phyloP scores from a whole-genome alignment of 2,329 filamentous ascomycete genomes.

The Aspergillus fischeri region DNA sequence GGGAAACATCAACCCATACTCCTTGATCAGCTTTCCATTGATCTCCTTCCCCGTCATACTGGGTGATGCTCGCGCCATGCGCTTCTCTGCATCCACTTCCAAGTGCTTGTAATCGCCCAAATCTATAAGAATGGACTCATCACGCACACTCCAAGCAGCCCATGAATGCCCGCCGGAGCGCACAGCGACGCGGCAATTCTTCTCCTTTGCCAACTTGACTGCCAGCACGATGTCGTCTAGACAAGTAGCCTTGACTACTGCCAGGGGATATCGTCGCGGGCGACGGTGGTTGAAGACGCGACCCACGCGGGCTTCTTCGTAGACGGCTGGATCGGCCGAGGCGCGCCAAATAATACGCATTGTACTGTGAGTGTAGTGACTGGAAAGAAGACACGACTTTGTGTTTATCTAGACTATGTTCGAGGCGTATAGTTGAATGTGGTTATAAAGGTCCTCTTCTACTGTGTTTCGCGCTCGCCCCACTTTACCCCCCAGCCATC shows the following conservation, averaged over 20 bases:
- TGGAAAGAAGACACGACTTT: too few species aligned
- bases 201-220: constrained; percentile 32
- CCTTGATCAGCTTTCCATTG: not conserved
- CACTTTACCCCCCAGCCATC: too few species aligned
- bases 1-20: too few species aligned
- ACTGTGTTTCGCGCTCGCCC: too few species aligned
- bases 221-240: constrained; percentile 31
- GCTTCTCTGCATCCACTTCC: too few species aligned
- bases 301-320: constrained; percentile 32
- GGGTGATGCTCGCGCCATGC: too few species aligned
- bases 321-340: constrained; percentile 8
- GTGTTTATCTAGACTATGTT: too few species aligned
- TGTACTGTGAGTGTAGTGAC: too few species aligned
- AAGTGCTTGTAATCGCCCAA: not conserved
- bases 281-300: constrained; percentile 41
- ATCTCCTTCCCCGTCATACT: not conserved
- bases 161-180: constrained; percentile 46
- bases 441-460: too few species aligned
- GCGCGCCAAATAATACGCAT: constrained; percentile 3
- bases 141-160: constrained; percentile 36
- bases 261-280: constrained; percentile 36
- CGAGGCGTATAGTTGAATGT: too few species aligned
- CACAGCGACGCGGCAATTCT: constrained; percentile 37
- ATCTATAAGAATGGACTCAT: not conserved
- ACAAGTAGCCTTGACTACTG: constrained; percentile 35